Conservation (phyloP, 2,329 filamentous ascomycete genomes). For the Aspergillus ochraceoroseus region DNA sequence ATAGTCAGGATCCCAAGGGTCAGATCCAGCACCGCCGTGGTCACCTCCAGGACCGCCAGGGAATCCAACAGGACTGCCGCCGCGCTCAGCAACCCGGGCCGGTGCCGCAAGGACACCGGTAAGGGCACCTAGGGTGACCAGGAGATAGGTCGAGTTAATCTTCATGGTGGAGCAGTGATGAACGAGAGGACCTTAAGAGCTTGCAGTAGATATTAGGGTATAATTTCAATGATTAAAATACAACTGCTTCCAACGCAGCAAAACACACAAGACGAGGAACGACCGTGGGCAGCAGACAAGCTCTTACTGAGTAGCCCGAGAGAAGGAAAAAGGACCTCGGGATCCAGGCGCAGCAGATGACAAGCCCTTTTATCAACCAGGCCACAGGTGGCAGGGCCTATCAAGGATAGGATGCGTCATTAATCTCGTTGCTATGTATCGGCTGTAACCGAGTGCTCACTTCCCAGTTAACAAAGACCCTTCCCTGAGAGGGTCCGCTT, state of each 20-base stretch:
- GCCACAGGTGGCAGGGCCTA: not conserved
- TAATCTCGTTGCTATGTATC: conserved; percentile 4
- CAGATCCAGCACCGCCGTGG: not conserved
- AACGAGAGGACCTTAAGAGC: conserved; percentile 11
- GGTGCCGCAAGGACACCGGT: conserved; percentile 12
- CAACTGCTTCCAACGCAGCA: not conserved
- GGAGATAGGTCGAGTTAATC: conserved; percentile 6
- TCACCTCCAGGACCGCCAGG: not conserved
- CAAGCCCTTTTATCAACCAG: conserved; percentile 11
- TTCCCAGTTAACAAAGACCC: conserved; percentile 1
- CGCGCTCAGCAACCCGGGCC: conserved; percentile 8
- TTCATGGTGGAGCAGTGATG: conserved; percentile 8
- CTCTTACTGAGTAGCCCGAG: conserved; percentile 5
- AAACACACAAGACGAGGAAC: conserved; percentile 9
- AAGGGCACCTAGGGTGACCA: conserved; percentile 9
- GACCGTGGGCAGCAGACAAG: conserved; percentile 10
- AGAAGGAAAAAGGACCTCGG: not conserved
- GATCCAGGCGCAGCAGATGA: conserved; percentile 1
- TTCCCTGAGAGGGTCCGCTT: conserved; percentile 12
- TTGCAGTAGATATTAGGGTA: not conserved
- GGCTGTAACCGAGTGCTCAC: conserved; percentile 4
- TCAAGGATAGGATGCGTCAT: not conserved
- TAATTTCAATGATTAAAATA: not conserved
- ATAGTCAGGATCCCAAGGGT: not conserved
- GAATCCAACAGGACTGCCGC: not conserved